Evolutionary conservation across 768 basidiomycete species (phyloP).

Genomic region (Lanmaoa pseudosensibilis): DNA sequence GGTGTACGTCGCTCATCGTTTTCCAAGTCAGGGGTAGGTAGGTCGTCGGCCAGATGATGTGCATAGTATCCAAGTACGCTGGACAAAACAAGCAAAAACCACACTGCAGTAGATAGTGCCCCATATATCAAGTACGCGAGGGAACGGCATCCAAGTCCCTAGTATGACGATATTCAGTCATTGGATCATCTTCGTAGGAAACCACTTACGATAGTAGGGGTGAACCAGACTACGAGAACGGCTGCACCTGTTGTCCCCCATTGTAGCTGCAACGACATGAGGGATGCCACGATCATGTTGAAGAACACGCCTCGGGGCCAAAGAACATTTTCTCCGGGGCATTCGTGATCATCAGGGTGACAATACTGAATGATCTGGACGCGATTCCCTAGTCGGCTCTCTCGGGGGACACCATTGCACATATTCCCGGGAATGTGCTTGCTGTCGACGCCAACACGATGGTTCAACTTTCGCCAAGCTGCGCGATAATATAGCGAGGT

Average conservation of each 20-base stretch:
- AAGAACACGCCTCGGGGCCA: conserved; percentile 27
- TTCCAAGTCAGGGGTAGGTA: background rate
- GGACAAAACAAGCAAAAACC: conserved; percentile 32
- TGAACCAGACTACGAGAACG: conserved; percentile 28
- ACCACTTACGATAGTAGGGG: conserved; percentile 30
- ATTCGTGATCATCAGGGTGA: conserved; percentile 1
- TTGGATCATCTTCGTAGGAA: background rate
- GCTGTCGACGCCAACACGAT: conserved; percentile 4
- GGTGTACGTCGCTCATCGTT: background rate
- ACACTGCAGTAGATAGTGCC: conserved; percentile 27
- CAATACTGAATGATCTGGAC: conserved; percentile 26
- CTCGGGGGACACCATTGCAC: conserved; percentile 1
- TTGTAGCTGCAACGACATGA: conserved; percentile 31
- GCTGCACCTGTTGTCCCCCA: conserved; percentile 35
- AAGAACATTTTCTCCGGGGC: background rate
- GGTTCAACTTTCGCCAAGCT: conserved; percentile 10
- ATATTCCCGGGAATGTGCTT: background rate
- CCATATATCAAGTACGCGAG: conserved; percentile 33
- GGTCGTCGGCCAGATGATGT: conserved; percentile 2
- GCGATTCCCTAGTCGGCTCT: conserved; percentile 19
- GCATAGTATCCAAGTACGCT: conserved; percentile 27
- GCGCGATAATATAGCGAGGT: conserved; percentile 19
- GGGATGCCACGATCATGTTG: conserved; percentile 33
- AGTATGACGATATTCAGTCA: background rate
- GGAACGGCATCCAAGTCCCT: conserved; percentile 38